phyloP scores from a whole-genome alignment of 768 basidiomycete species.

The Suillus lakei region DNA sequence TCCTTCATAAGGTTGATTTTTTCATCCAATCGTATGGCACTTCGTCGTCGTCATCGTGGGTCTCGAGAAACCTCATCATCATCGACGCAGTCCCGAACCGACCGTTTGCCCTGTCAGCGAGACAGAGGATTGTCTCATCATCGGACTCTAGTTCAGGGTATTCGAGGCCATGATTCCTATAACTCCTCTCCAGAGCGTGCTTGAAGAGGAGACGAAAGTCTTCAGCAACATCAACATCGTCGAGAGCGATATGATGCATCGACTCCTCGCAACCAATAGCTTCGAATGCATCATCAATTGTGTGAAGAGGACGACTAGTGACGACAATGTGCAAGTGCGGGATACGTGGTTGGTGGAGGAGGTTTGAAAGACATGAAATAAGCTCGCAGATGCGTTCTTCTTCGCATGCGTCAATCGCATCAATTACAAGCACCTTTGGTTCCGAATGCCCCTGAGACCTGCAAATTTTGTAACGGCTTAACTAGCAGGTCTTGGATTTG shows the following conservation, averaged over 20 bases:
- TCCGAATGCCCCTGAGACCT: not conserved
- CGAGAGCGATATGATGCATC: not conserved
- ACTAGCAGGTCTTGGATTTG: not conserved
- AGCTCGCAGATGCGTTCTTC: not conserved
- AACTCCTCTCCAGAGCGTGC: not conserved
- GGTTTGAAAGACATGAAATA: not conserved
- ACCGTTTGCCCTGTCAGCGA: not conserved
- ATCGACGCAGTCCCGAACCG: not conserved
- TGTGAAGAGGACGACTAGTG: not conserved
- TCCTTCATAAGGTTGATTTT: not conserved
- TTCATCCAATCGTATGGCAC: not conserved
- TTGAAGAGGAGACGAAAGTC: slow-evolving; percentile 2
- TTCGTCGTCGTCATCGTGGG: not conserved
- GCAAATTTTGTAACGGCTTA: not conserved
- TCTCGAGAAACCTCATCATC: not conserved
- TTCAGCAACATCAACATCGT: not conserved
- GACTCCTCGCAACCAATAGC: too few species aligned
- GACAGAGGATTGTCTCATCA: not conserved
- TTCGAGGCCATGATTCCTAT: not conserved
- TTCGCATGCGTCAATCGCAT: slow-evolving; percentile 1
- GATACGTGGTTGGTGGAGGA: not conserved
- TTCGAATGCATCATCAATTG: not conserved
- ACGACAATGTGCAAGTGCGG: not conserved
- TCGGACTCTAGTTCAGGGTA: not conserved
- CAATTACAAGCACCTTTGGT: slow-evolving; percentile 3